phyloP scores from a whole-genome alignment of 148 eudicot genomes.

The Rheum nobile region DNA sequence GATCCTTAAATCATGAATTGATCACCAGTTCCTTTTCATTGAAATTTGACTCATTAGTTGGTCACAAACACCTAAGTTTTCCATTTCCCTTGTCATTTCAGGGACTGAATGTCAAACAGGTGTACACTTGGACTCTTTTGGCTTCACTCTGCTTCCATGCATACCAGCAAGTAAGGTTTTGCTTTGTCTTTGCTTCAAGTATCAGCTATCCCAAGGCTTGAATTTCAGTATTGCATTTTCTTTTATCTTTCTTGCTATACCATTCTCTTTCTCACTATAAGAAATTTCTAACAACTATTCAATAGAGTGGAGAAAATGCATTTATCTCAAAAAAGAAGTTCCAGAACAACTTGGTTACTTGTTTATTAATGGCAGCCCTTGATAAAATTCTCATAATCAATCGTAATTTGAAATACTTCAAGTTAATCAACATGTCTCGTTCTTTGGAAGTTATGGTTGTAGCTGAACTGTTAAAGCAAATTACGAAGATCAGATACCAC shows the following conservation, averaged over 20 bases:
- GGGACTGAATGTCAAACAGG: no score
- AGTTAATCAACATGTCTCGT: background rate
- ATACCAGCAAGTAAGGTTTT: no score
- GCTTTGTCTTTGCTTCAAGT: no score
- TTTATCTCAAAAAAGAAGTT: no score
- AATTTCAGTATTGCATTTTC: no score
- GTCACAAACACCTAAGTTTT: background rate
- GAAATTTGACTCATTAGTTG: no score
- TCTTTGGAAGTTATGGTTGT: background rate
- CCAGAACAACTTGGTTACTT: background rate
- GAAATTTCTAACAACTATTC: background rate
- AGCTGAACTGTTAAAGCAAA: background rate
- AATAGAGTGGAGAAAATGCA: background rate
- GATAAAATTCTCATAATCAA: no score
- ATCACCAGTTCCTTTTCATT: background rate
- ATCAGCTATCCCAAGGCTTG: no score
- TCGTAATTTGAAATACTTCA: background rate
- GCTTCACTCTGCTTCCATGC: no score
- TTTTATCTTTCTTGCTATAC: no score
- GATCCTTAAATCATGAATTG: no score
- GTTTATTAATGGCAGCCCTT: background rate
- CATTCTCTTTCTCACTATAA: background rate
- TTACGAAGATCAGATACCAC: background rate
- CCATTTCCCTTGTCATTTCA: background rate
- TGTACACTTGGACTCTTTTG: no score